Evolutionary conservation across 108 stramenopile genomes (phyloP).

Genomic region (Cyclotella kingstonii): DNA sequence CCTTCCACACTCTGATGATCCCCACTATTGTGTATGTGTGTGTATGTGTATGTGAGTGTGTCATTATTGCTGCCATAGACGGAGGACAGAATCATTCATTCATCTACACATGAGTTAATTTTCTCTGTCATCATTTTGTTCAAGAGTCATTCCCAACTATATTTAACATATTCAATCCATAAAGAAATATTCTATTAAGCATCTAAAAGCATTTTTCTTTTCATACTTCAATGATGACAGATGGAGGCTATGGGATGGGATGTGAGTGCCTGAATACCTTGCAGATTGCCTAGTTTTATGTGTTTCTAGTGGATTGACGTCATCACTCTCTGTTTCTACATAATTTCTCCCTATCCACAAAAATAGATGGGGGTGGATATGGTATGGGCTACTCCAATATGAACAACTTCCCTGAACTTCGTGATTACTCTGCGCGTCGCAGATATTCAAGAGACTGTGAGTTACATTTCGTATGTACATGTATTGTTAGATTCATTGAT

Average conservation of each 20-base stretch:
- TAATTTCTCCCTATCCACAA: background rate
- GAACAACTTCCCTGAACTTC: slow-evolving; percentile 42
- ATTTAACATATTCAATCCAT: no score
- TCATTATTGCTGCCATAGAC: no score
- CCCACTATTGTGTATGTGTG: background rate
- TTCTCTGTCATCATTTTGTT: no score
- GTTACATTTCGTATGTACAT: slow-evolving; percentile 12
- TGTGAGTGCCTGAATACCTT: background rate
- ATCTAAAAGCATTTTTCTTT: no score
- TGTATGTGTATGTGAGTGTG: background rate
- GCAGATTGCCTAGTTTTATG: background rate
- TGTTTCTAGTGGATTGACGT: background rate
- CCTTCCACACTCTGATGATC: background rate
- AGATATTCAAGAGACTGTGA: slow-evolving; percentile 41
- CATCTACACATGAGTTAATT: no score
- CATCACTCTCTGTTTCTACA: background rate
- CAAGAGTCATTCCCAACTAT: no score
- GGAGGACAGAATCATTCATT: no score
- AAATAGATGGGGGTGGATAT: slow-evolving; percentile 10
- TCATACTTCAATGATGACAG: no score
- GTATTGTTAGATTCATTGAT: background rate
- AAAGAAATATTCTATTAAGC: no score
- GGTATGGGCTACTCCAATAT: slow-evolving; percentile 37
- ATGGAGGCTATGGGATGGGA: slow-evolving; percentile 15
- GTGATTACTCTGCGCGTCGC: slow-evolving; percentile 31